Evolutionary conservation across 129 eudicot genomes (phyloP).

Genomic region (Centaurea solstitialis): DNA sequence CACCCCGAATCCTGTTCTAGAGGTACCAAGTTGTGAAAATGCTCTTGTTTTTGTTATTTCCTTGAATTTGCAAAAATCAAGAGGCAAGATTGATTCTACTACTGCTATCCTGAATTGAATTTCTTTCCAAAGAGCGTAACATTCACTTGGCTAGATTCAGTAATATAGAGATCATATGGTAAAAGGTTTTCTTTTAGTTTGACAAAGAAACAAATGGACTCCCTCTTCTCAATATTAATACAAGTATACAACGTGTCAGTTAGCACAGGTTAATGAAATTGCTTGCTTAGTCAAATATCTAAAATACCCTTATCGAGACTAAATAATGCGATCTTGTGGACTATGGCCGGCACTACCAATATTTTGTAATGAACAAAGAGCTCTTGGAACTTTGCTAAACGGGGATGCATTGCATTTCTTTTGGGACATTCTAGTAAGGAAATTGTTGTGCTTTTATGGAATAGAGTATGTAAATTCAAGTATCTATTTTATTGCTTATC

Average conservation of each 20-base stretch:
- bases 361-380: background rate
- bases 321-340: background rate
- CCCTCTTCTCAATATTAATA: background rate
- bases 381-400: background rate
- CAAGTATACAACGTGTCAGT: background rate
- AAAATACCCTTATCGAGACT: background rate
- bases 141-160: conserved; percentile 2
- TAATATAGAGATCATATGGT: background rate
- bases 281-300: background rate
- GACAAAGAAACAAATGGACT: background rate
- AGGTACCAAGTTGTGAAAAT: conserved; percentile 46
- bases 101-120: background rate
- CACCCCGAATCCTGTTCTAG: conserved; percentile 92
- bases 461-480: too few relatives aligned
- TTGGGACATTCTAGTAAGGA: too few relatives aligned
- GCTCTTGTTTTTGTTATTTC: conserved; percentile 1
- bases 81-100: conserved; percentile 12
- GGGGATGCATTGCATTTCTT: too few relatives aligned
- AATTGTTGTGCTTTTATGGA: too few relatives aligned
- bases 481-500: too few relatives aligned
- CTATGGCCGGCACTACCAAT: background rate
- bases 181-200: background rate
- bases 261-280: background rate
- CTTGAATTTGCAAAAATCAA: background rate
- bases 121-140: background rate